Base-by-base conservation (phyloP, 352 stramenopile genomes). In the Plasmopara muralis region DNA sequence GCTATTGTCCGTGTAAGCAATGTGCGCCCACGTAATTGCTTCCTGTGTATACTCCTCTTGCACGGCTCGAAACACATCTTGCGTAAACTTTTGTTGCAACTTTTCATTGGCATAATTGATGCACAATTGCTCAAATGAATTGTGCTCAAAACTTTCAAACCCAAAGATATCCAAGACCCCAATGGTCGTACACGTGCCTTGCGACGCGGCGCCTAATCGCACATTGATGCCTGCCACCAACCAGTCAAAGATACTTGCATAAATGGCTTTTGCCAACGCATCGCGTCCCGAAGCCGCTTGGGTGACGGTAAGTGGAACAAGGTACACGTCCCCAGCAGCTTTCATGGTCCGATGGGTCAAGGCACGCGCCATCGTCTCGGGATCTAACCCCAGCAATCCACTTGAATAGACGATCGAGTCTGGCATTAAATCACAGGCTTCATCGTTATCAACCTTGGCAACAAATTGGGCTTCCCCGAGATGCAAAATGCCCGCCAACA, bases 71-170 rank as follows among this genome's bases (percentile, higher is more conserved):
- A 95, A 86, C 6, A 86, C 75, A 28, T 83, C 73, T 39, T 77
- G 60, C 8, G 69, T 93, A 57, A 95, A 95, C 53, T 93, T 90
- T 40, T 95, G 82, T 76, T 94, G 79, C 25, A 95, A 68, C 40
- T 88, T 83, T 60, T 98, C 93, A 69, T 98, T 98, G 6, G 89
- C 89, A 60, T 97, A 98, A 65, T 98, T 98, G 65, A 98, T 98
- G 45, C 90, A 96, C 9, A 97, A 65, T 68, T 98, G 92, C 64
- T 98, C 94, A 72, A 97, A 97, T 18, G 80, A 90, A 63, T 96
- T 96, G 60, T 83, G 60, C 42, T 76, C 66, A 29, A 95, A 94
- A 55, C 83, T 88, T 65, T 95, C 83, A 52, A 96, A 94, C 2
- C 86, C 86, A 47, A 94, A 96, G 53, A 96, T 96, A 55, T 96